Evolutionary conservation across 1,284 basidiomycete species (phyloP).

Genomic region (Puccinia horiana): DNA sequence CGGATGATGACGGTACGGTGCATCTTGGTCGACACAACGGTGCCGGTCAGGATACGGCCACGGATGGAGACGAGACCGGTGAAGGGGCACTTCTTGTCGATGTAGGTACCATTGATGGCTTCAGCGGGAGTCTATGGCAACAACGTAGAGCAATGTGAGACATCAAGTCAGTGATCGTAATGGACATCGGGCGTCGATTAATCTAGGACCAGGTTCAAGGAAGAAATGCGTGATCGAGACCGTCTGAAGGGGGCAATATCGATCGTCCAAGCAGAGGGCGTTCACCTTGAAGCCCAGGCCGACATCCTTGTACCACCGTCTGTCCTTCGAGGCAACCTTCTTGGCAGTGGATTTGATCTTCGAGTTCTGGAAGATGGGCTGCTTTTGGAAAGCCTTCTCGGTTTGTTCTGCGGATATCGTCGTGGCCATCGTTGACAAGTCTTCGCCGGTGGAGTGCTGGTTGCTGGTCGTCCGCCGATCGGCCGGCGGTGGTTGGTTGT

Average conservation of each 20-base stretch:
- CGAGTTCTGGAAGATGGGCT: slow-evolving; percentile 96
- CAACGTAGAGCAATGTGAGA: no score
- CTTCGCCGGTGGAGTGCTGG: neutral
- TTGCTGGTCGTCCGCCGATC: neutral
- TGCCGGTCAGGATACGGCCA: slow-evolving; percentile 96
- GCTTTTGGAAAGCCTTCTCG: slow-evolving; percentile 80
- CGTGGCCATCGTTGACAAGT: slow-evolving; percentile 38
- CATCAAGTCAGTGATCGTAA: neutral
- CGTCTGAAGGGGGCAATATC: no score
- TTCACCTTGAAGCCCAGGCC: slow-evolving; percentile 58
- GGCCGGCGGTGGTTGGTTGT: neutral
- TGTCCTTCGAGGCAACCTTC: slow-evolving; percentile 89
- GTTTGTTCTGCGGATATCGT: slow-evolving; percentile 49
- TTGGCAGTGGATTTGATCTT: slow-evolving; percentile 76
- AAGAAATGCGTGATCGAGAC: no score
- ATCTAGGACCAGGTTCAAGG: neutral
- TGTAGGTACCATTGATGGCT: slow-evolving; percentile 95
- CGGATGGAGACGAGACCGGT: slow-evolving; percentile 89
- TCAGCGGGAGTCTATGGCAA: slow-evolving; percentile 76
- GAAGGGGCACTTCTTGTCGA: slow-evolving; percentile 92
- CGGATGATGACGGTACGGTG: slow-evolving; percentile 97
- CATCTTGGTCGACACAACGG: slow-evolving; percentile 99
- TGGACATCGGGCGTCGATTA: neutral
- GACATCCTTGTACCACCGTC: slow-evolving; percentile 88
- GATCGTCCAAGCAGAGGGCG: neutral